Base-by-base conservation (phyloP, 805 yeast genomes). In the Candida taoyuanica region DNA sequence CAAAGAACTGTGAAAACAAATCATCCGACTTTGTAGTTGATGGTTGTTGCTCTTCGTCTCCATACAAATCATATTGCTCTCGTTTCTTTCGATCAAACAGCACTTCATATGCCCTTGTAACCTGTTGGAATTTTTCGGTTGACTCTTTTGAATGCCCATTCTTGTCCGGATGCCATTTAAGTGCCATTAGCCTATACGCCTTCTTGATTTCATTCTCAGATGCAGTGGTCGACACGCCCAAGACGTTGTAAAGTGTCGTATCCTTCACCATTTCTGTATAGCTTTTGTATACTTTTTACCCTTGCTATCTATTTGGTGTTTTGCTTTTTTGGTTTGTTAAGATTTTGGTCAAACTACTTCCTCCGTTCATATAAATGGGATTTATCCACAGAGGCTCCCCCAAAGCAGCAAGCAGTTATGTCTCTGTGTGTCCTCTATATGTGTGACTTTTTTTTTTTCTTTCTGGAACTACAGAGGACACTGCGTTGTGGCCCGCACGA, bases 81-180 rank as follows among this genome's bases (percentile, higher is more conserved):
- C 98, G 82, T 69, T 87, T 87, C 55, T 87, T 80, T 12, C 79
- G 67, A 58, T 89, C 96, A 17, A 83, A 73, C 44, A 91, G 70
- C 17, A 87, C 70, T 63, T 89, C 96, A 62, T 91, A 77, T 3
- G 97, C 96, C 47, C 74, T 76, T 2, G 91, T 80, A 54, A 87
- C 73, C 58, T 86, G 94, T 65, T 89, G 91, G 65, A 89, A 89
- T 67, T 83, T 86, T 59, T 87, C 96, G 29, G 95, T 93, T 7
- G 96, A 95, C 62, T 89, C 97, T 34, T 82, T 83, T 9, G 81
- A 72, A 31, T 51, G 55, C 44, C 85, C 78, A 53, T 79, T 79
- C 68, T 84, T 84, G 67, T 84, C 94, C 42, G 94, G 94, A 62
- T 84, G 94, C 65, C 74, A 80, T 53, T 78, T 84, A 50, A 84